Percentiles rank a stretch among this genome's conserved stretches.
These are phyloP conservation scores for Knufia fluminis DNA, from an alignment of 2,329 filamentous ascomycete species.

Conservation along the genomic window DNA sequence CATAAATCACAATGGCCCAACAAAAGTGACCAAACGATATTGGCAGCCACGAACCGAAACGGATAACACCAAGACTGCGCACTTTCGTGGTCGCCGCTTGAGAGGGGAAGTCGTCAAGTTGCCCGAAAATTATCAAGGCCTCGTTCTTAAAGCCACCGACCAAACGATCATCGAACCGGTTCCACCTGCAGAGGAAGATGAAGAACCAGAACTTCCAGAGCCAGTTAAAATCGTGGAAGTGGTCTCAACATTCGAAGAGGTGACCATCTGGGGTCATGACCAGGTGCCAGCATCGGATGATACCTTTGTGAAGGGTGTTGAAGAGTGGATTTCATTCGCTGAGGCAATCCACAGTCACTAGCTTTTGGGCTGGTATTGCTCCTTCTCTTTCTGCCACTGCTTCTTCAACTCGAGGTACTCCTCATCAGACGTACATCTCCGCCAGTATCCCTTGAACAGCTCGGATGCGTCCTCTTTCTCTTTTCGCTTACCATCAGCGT, in stretches of 20 bases:
- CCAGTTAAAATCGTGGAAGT: constrained; percentile 51
- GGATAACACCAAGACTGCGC: constrained; percentile 47
- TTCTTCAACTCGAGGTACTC: constrained; percentile 43
- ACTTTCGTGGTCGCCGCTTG: constrained; percentile 74
- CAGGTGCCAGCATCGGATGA: constrained; percentile 54
- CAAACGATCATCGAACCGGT: constrained; percentile 13
- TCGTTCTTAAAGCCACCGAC: constrained; percentile 45
- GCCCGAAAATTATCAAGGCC: constrained; percentile 61
- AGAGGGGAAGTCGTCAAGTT: constrained; percentile 57
- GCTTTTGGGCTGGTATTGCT: constrained; percentile 10
- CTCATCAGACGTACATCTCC: constrained; percentile 29
- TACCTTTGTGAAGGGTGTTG: constrained; percentile 62
- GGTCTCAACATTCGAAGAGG: constrained; percentile 59
- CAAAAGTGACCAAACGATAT: constrained; percentile 55
- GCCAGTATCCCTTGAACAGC: constrained; percentile 23
- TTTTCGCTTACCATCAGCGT: constrained; percentile 29
- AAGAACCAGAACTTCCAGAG: constrained; percentile 38
- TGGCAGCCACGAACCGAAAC: constrained; percentile 54
- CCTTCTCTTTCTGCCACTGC: constrained; percentile 26
- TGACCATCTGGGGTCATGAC: constrained; percentile 83
- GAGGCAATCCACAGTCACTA: constrained; percentile 46
- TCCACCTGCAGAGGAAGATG: constrained; percentile 21
- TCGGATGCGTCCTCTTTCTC: constrained; percentile 24
- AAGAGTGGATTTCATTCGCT: constrained; percentile 72
- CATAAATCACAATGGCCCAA: constrained; percentile 66